A percentile compares a stretch with the other conserved stretches of the same genome.
Evolutionary conservation across 2,329 filamentous ascomycete species (phyloP).

Genomic region (Amauroascus verrucosus): DNA sequence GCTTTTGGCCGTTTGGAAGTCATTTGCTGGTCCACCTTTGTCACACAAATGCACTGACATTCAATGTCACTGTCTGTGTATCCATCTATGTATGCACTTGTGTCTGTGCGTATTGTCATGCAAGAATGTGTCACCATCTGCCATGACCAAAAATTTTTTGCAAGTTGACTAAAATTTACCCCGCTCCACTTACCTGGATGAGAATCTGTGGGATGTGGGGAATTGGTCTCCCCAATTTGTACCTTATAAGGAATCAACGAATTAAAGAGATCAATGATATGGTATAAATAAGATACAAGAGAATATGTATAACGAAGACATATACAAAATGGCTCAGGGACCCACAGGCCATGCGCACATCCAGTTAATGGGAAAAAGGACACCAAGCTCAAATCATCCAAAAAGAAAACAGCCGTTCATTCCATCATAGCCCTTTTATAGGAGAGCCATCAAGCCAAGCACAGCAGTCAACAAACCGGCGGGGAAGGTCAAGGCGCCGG

Average conservation of each 20-base stretch:
- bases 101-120: too few species aligned
- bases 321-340: background rate
- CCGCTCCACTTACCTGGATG: too few species aligned
- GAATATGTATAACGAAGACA: constrained; percentile 2
- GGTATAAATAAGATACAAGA: constrained; percentile 4
- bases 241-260: background rate
- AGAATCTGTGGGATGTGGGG: too few species aligned
- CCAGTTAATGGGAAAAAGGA: background rate
- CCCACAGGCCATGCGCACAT: background rate
- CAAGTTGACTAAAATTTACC: too few species aligned
- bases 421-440: constrained; percentile 9
- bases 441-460: constrained; percentile 15
- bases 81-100: too few species aligned
- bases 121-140: too few species aligned
- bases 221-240: background rate
- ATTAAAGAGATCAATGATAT: background rate
- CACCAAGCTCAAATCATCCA: background rate
- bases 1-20: too few species aligned
- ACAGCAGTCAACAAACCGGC: constrained; percentile 14
- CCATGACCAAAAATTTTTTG: too few species aligned
- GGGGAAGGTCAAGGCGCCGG: constrained; percentile 12
- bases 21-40: too few species aligned
- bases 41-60: too few species aligned
- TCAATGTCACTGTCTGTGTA: too few species aligned
- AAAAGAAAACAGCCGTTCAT: background rate